Evolutionary conservation across 148 eudicot genomes (phyloP).

Genomic region (Rhododendron kiyosumense): DNA sequence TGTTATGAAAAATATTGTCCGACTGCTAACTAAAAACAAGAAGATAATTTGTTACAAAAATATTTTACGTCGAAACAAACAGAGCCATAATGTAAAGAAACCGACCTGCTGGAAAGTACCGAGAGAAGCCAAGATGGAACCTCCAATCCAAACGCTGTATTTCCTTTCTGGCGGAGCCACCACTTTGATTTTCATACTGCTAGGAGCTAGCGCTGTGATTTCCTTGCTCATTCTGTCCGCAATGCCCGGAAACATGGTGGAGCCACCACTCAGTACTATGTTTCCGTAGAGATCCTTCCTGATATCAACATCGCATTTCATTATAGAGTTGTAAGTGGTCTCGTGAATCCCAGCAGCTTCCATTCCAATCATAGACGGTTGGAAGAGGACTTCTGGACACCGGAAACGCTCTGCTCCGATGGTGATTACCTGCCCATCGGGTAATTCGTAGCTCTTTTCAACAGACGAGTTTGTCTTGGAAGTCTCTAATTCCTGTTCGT

Average conservation of each 20-base stretch:
- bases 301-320: conserved; percentile 26
- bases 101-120: conserved; percentile 31
- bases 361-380: conserved; percentile 33
- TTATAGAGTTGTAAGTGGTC: conserved; percentile 24
- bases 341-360: conserved; percentile 33
- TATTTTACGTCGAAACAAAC: too few relatives aligned
- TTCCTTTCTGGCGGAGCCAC: conserved; percentile 33
- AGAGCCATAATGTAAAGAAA: neutral
- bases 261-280: conserved; percentile 26
- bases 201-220: conserved; percentile 28
- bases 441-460: conserved; percentile 16
- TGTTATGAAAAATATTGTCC: too few relatives aligned
- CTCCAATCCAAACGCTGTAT: conserved; percentile 32
- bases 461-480: conserved; percentile 6
- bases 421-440: conserved; percentile 19
- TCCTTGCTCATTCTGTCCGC: conserved; percentile 40
- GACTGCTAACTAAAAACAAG: too few relatives aligned
- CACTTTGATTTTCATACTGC: conserved; percentile 34
- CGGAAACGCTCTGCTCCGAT: conserved; percentile 35
- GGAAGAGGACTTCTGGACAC: conserved; percentile 30
- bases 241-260: conserved; percentile 34
- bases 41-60: too few relatives aligned
- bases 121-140: conserved; percentile 28
- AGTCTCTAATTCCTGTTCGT: conserved; percentile 14
- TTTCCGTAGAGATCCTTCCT: conserved; percentile 30